phyloP scores from a whole-genome alignment of 177 flowering plant genomes.

The Vitis hybrid region DNA sequence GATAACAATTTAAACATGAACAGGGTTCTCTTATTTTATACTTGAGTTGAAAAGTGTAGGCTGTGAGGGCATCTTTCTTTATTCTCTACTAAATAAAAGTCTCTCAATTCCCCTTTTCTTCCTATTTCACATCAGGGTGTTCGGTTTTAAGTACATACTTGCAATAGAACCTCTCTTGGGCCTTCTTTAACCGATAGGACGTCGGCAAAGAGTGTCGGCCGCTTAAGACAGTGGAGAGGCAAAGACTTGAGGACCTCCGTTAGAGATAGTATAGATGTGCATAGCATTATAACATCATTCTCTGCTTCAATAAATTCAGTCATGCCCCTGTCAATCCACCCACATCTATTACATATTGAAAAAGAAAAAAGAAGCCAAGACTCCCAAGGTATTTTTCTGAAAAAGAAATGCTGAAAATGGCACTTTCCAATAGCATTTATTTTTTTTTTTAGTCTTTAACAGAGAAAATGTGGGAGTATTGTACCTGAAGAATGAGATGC shows the following conservation, averaged over 20 bases:
- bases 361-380: no score
- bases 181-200: constrained; percentile 76
- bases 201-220: constrained; percentile 57
- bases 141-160: constrained; percentile 21
- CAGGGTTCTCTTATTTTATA: no score
- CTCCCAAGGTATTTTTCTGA: no score
- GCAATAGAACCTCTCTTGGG: constrained; percentile 53
- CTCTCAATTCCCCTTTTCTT: no score
- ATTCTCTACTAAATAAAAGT: no score
- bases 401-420: no score
- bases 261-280: constrained; percentile 70
- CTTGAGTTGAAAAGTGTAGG: no score
- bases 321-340: constrained; percentile 24
- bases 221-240: constrained; percentile 39
- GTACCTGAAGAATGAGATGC: constrained; percentile 54
- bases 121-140: no score
- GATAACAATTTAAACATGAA: no score
- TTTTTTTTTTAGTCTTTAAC: no score
- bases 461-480: neutral
- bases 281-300: constrained; percentile 56
- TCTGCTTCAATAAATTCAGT: constrained; percentile 34
- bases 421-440: neutral
- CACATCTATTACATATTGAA: no score
- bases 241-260: constrained; percentile 42
- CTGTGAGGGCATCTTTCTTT: no score